Evolutionary conservation across 495 filamentous ascomycete species (phyloP).

Genomic region (Rhizodiscina lignyota): DNA sequence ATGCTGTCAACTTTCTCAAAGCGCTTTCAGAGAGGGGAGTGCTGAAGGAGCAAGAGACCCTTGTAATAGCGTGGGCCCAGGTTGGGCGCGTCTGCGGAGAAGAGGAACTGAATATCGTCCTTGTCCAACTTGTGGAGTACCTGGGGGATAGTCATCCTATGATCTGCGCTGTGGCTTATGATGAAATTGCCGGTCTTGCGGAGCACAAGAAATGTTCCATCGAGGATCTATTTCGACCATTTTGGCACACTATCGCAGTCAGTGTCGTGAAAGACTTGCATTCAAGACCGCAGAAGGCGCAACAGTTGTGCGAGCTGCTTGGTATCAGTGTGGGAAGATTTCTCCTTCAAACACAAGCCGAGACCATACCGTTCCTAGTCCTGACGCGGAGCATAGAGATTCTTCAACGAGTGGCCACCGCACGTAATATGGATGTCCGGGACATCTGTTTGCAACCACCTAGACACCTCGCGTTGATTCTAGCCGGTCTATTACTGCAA

Average conservation of each 20-base stretch:
- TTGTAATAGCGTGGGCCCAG: conserved; percentile 68
- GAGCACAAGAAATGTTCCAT: conserved; percentile 39
- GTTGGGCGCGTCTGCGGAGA: conserved; percentile 53
- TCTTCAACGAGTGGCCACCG: conserved; percentile 62
- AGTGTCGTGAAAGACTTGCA: conserved; percentile 66
- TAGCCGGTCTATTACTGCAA: conserved; percentile 65
- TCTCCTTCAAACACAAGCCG: conserved; percentile 56
- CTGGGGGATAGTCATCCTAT: conserved; percentile 69
- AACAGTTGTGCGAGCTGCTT: conserved; percentile 63
- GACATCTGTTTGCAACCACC: conserved; percentile 40
- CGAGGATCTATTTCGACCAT: conserved; percentile 59
- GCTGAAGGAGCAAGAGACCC: conserved; percentile 57
- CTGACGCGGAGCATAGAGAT: conserved; percentile 60
- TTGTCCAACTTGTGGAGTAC: conserved; percentile 71
- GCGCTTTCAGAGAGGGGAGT: conserved; percentile 48
- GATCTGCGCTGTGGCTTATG: conserved; percentile 61
- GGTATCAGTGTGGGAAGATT: conserved; percentile 55
- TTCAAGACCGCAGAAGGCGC: conserved; percentile 62
- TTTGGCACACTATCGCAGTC: conserved; percentile 69
- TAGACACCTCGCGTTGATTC: conserved; percentile 59
- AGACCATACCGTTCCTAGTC: conserved; percentile 75
- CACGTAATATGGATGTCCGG: conserved; percentile 38
- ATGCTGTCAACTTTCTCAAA: conserved; percentile 50
- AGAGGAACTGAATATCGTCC: conserved; percentile 68
- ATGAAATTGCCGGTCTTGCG: conserved; percentile 53